Evolutionary conservation across 495 filamentous ascomycete genomes (phyloP), one percentile per base, ranked within the genome.

Genomic region (Letharia lupina): DNA sequence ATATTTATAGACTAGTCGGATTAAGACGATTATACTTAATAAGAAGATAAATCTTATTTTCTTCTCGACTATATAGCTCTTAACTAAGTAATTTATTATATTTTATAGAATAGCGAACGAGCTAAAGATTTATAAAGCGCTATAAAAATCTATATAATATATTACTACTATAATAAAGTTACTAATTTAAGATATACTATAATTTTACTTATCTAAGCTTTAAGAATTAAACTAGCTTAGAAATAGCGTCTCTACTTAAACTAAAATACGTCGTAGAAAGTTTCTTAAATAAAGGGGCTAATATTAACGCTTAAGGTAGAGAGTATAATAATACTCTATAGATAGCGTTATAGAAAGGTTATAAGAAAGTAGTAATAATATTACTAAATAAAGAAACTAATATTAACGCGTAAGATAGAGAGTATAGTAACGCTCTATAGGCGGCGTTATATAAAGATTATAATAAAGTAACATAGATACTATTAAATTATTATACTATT

Each of bases 201-300:
- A 11, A 39, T 58, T 33, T 7, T 23, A 31, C 11, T 58, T 28
- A 58, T 9, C 28, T 39, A 16, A 13, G 6, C 13, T 31, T 11
- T 39, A 6, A 41, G n/a, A 96, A 81, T 70, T 37, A 7, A 37
- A 37, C 37, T 37, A 37, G 7, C 37, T 37, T 37, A 37, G 37
- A 37, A 37, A 37, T 37, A 37, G 37, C 37, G 37, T 37, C 37
- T 37, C 37, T 37, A 7, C 37, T 37, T 37, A 7, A 37, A 37
- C 37, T 37, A 7, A 37, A 37, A 37, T 37, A 37, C 37, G 37
- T 37, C 37, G 37, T 7, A 4, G 37, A 37, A 37, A 37, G 37
- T 37, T 37, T 37, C 37, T 37, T 37, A 7, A 37, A 72, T 31
- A 48, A 64, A 58, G 70, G 70, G 41, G 69, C 72, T 11, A 10